Percentiles rank a stretch among this genome's conserved stretches.
Conservation (phyloP, 2,329 filamentous ascomycete species). For the Arthrobotrys entomopaga region DNA sequence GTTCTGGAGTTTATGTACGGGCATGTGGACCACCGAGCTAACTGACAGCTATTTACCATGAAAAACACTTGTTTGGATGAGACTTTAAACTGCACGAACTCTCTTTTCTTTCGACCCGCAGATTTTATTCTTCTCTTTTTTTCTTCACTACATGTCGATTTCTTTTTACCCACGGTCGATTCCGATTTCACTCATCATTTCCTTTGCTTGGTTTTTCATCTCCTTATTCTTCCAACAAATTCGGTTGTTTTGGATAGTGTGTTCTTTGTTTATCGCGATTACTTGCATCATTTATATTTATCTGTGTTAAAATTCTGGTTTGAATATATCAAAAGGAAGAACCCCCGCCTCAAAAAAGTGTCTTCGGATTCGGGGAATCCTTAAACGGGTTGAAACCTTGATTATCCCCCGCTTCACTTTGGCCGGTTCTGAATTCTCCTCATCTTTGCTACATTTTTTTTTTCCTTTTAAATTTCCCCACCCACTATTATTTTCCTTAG, state of each 20-base stretch:
- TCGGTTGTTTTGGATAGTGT: constrained; percentile 27
- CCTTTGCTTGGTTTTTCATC: constrained; percentile 10
- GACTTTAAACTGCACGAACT: constrained; percentile 49
- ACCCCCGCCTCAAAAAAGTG: constrained; percentile 29
- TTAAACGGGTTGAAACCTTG: too few relatives aligned
- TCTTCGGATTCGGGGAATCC: too few relatives aligned
- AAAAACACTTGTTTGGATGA: constrained; percentile 34
- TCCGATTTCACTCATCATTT: not conserved
- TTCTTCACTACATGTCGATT: not conserved
- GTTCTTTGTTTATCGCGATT: constrained; percentile 39
- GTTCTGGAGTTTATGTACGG: constrained; percentile 54
- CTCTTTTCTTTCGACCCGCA: constrained; percentile 29
- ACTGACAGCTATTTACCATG: constrained; percentile 30
- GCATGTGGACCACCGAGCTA: constrained; percentile 40
- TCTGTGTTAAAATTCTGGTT: constrained; percentile 3
- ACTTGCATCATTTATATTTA: constrained; percentile 16
- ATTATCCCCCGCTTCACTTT: constrained; percentile 13
- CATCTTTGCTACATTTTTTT: constrained; percentile 11
- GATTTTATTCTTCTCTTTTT: not conserved
- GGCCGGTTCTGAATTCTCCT: constrained; percentile 15
- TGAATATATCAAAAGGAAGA: constrained; percentile 16
- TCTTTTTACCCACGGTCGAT: too few relatives aligned
- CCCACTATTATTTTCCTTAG: constrained; percentile 18
- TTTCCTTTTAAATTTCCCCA: not conserved
- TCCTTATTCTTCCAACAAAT: constrained; percentile 7